Conservation (phyloP, 169 alveolate genomes). For the Eimeria tenella region DNA sequence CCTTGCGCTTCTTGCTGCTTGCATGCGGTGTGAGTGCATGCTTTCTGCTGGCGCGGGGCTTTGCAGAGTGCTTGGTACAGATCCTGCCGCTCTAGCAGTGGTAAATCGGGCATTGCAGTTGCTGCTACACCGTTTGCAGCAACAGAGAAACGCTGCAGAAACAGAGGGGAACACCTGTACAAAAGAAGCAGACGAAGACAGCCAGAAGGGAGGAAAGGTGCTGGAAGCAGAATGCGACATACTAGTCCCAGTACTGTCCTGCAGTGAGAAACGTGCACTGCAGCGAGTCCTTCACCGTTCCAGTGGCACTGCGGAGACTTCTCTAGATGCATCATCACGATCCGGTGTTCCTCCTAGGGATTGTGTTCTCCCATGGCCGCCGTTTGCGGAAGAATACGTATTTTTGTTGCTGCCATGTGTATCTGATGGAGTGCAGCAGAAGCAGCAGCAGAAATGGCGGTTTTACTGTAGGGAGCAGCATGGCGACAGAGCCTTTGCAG, state of each 20-base stretch:
- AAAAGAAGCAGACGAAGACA: neutral
- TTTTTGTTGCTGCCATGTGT: neutral
- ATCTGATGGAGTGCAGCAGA: conserved; percentile 3
- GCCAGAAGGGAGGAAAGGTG: neutral
- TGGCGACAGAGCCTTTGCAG: conserved; percentile 62
- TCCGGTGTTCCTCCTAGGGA: conserved; percentile 26
- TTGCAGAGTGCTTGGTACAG: conserved; percentile 57
- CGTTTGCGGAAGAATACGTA: conserved; percentile 57
- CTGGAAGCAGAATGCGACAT: conserved; percentile 63
- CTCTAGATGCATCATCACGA: neutral
- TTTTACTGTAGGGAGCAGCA: conserved; percentile 67
- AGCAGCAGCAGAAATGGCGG: neutral
- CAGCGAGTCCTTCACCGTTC: conserved; percentile 48
- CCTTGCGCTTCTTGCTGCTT: conserved; percentile 54
- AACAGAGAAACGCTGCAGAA: conserved; percentile 50
- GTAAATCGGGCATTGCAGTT: conserved; percentile 45
- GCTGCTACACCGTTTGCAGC: conserved; percentile 64
- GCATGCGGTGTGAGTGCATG: conserved; percentile 61
- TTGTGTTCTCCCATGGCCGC: conserved; percentile 54
- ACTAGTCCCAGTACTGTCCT: conserved; percentile 44
- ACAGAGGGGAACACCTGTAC: neutral
- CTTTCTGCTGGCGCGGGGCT: conserved; percentile 57
- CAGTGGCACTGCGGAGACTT: neutral
- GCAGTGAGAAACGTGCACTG: conserved; percentile 64
- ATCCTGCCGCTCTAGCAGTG: conserved; percentile 49